phyloP scores from a whole-genome alignment of 2,329 filamentous ascomycete genomes.

The Aspergillus hiratsukae region DNA sequence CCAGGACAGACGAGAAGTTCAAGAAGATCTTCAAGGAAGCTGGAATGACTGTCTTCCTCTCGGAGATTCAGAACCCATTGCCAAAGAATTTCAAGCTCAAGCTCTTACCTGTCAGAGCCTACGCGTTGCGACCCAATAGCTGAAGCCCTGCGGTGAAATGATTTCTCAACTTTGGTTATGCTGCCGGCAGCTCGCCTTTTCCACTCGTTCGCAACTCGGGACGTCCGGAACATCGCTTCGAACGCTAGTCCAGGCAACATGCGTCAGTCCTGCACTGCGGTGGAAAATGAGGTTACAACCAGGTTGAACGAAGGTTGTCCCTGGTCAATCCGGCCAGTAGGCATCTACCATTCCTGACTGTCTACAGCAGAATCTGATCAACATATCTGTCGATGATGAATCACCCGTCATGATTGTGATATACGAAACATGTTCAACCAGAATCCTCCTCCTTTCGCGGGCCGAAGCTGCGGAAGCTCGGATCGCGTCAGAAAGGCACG shows the following conservation, averaged over 20 bases:
- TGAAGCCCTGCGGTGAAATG: conserved; percentile 4
- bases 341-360: not conserved
- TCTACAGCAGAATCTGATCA: not conserved
- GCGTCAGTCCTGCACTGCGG: not conserved
- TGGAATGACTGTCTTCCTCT: conserved; percentile 62
- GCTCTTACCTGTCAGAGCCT: conserved; percentile 71
- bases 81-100: conserved; percentile 53
- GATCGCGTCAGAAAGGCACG: not conserved
- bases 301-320: not conserved
- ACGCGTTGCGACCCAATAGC: conserved; percentile 60
- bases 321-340: too few relatives aligned
- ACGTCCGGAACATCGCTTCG: not conserved
- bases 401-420: not conserved
- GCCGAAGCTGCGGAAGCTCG: not conserved
- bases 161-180: not conserved
- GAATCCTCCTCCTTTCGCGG: too few relatives aligned
- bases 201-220: not conserved
- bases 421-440: not conserved
- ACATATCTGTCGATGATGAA: not conserved
- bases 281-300: not conserved
- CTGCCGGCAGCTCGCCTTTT: not conserved
- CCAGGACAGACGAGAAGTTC: conserved; percentile 70
- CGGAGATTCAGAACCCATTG: conserved; percentile 69
- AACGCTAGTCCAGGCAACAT: not conserved
- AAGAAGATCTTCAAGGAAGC: conserved; percentile 64